These are phyloP conservation scores for Puccinia hordei DNA, from an alignment of 1,284 basidiomycete genomes.

Conservation along the genomic window DNA sequence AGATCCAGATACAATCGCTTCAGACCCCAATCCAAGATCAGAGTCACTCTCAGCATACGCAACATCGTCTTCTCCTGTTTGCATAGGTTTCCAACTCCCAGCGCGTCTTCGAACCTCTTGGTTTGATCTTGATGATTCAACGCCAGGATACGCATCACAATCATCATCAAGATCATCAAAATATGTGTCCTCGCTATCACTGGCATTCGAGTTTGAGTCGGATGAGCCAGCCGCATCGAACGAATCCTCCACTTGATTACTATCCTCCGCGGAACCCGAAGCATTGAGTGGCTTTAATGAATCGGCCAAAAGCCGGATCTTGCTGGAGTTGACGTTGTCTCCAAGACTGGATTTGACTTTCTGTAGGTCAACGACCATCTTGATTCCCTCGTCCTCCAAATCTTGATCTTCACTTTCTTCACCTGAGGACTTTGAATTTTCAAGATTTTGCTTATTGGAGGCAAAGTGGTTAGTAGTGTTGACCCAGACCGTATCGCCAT, in stretches of 20 bases:
- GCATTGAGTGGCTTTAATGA: conserved; percentile 68
- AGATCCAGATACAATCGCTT: conserved; percentile 13
- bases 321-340: conserved; percentile 75
- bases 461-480: conserved; percentile 95
- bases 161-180: conserved; percentile 53
- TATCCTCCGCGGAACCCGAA: conserved; percentile 57
- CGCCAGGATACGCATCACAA: conserved; percentile 17
- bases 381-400: conserved; percentile 81
- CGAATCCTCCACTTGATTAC: conserved; percentile 38
- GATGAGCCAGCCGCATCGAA: conserved; percentile 34
- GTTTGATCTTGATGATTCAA: conserved; percentile 49
- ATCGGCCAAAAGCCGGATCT: conserved; percentile 81
- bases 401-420: conserved; percentile 59
- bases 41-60: conserved; percentile 59
- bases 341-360: conserved; percentile 80
- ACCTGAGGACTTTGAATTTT: conserved; percentile 62
- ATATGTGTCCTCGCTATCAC: conserved; percentile 55
- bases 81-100: conserved; percentile 34
- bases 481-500: conserved; percentile 98
- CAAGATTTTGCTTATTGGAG: conserved; percentile 61
- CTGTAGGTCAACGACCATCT: conserved; percentile 96
- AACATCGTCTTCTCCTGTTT: conserved; percentile 52
- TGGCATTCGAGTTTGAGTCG: conserved; percentile 55
- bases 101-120: conserved; percentile 34
- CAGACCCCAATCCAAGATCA: conserved; percentile 55